Evolutionary conservation across 768 basidiomycete species (phyloP).

Genomic region (Hygrophoropsis aurantiaca): DNA sequence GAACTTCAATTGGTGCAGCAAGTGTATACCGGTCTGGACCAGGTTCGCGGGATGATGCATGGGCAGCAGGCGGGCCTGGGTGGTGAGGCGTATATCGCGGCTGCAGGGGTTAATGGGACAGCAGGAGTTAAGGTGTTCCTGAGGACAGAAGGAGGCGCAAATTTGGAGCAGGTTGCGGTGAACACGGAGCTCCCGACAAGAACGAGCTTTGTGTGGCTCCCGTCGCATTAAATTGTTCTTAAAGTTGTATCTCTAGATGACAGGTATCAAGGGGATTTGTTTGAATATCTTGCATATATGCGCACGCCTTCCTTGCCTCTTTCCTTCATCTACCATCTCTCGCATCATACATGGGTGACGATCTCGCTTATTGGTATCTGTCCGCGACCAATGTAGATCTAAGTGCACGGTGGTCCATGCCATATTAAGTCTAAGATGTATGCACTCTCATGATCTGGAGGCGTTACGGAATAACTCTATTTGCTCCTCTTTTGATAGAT

Average conservation of each 20-base stretch:
- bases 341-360: too few relatives aligned
- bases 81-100: conserved; percentile 54
- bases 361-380: too few relatives aligned
- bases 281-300: too few relatives aligned
- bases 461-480: conserved; percentile 29
- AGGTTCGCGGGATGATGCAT: conserved; percentile 67
- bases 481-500: conserved; percentile 59
- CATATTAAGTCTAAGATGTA: too few relatives aligned
- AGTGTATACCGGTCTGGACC: conserved; percentile 61
- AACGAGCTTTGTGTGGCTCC: conserved; percentile 53
- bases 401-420: too few relatives aligned
- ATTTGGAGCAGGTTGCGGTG: conserved; percentile 50
- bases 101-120: conserved; percentile 50
- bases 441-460: too few relatives aligned
- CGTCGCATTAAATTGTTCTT: not conserved
- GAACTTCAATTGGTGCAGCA: conserved; percentile 45
- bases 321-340: too few relatives aligned
- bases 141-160: conserved; percentile 52
- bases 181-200: conserved; percentile 54
- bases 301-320: too few relatives aligned
- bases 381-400: too few relatives aligned
- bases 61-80: conserved; percentile 40
- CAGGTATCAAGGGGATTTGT: too few relatives aligned
- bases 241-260: too few relatives aligned
- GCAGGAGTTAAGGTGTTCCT: conserved; percentile 59